These are phyloP conservation scores for Tricholoma flavovirens DNA, from an alignment of 768 basidiomycete genomes.

Conservation along the genomic window DNA sequence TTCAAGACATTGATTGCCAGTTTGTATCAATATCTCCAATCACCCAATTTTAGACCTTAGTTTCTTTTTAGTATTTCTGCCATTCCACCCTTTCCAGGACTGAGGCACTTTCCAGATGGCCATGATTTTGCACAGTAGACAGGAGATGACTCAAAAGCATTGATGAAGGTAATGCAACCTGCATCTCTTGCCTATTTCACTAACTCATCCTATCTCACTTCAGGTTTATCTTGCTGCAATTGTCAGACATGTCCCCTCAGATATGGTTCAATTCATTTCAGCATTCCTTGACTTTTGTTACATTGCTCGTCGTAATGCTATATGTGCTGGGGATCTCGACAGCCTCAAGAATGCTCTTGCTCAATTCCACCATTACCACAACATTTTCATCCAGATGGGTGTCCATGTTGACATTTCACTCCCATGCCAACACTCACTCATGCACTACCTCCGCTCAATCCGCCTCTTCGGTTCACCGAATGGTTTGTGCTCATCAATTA, in stretches of 20 bases:
- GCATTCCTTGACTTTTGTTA: neutral
- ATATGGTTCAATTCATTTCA: neutral
- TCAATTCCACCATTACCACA: neutral
- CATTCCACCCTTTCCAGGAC: neutral
- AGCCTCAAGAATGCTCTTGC: neutral
- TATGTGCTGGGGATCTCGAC: neutral
- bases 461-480: too few species aligned
- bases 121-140: conserved; percentile 3
- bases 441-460: too few species aligned
- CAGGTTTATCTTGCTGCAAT: neutral
- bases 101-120: conserved; percentile 2
- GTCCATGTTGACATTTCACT: neutral
- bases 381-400: neutral
- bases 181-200: neutral
- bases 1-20: conserved; percentile 24
- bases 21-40: conserved; percentile 8
- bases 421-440: too few species aligned
- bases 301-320: neutral
- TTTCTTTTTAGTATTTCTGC: neutral
- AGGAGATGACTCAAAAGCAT: conserved; percentile 4
- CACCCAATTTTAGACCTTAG: neutral
- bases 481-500: too few species aligned
- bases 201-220: neutral
- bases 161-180: neutral
- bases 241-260: neutral